Base-by-base conservation (phyloP, 352 stramenopile species). In the Albugo candida region DNA sequence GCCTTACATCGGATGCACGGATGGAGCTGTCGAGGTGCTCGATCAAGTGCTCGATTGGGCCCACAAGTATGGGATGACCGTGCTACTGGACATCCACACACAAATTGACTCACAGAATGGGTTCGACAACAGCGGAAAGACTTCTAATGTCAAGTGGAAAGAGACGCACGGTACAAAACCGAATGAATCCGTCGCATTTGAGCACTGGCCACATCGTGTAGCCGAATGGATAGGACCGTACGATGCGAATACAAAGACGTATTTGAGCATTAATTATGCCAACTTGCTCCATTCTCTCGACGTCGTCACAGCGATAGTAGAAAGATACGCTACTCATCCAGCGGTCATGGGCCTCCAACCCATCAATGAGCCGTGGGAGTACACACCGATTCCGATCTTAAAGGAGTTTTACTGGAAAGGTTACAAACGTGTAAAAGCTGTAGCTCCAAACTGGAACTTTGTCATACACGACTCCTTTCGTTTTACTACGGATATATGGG, bases 371-470 rank as follows among this genome's bases (percentile, higher is more conserved):
- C 92, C 92, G 14, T 97, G 88, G 89, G 80, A 97, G 61, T 76
- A 94, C 47, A 96, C 88, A 36, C 88, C 88, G 1, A 83, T 97
- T 40, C 48, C 94, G 11, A 61, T 83, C 20, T 63, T 97, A 41
- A 95, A 96, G 59, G 63, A 89, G 16, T 97, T 95, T 61, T 97
- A 97, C 70, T 97, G 86, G 88, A 91, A 96, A 59, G 82, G 77
- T 38, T 97, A 97, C 67, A 83, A 96, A 52, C 88, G 89, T 48
- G 72, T 96, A 21, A 95, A 96, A 58, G 66, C 64, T 41, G 63
- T 82, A 19, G 92, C 88, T 13, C 88, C 87, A 0, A 79, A 93
- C 43, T 97, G 92, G 92, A 95, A 96, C 56, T 96, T 95, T 55
- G 78, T 97, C 45, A 84, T 97, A 49, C 88, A 97, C 65, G 92